These are phyloP conservation scores for Phialocephala sp. DNA, from an alignment of 2,329 filamentous ascomycete genomes.

Conservation along the genomic window DNA sequence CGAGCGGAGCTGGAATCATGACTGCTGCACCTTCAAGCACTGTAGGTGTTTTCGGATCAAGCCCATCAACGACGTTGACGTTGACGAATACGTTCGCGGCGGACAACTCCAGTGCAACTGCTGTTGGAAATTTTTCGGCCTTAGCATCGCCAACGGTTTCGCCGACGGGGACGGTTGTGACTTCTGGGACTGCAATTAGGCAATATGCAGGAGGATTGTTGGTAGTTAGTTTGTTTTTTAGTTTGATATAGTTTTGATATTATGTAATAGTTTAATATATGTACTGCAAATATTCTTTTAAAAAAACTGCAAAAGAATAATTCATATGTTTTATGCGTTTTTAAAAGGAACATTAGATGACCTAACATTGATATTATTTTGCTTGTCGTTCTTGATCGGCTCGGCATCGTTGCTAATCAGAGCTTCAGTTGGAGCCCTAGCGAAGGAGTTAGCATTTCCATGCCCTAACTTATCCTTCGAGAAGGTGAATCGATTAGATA, in stretches of 20 bases:
- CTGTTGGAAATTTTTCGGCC: conserved; percentile 4
- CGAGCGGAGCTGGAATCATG: background rate
- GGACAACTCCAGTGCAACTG: background rate
- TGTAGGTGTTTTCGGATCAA: background rate
- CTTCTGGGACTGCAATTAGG: conserved; percentile 12
- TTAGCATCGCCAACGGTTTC: background rate
- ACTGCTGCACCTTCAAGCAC: background rate
- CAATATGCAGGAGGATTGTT: conserved; percentile 13
- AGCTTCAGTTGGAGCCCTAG: no score
- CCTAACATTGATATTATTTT: no score
- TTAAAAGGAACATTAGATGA: no score
- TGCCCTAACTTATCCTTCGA: no score
- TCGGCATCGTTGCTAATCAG: no score
- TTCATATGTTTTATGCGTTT: no score
- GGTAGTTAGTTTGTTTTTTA: conserved; percentile 11
- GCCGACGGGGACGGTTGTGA: conserved; percentile 3
- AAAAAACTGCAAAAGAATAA: no score
- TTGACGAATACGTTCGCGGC: background rate
- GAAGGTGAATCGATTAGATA: no score
- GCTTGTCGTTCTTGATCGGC: no score
- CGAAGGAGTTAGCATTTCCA: no score
- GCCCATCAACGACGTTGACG: background rate
- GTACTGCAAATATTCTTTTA: no score
- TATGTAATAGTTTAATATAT: no score
- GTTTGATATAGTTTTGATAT: conserved; percentile 7